A percentile compares a stretch with the other conserved stretches of the same genome.
These are phyloP conservation scores for Phoenix roebelenii DNA, from an alignment of 176 grass and related monocot genomes.

Conservation along the genomic window DNA sequence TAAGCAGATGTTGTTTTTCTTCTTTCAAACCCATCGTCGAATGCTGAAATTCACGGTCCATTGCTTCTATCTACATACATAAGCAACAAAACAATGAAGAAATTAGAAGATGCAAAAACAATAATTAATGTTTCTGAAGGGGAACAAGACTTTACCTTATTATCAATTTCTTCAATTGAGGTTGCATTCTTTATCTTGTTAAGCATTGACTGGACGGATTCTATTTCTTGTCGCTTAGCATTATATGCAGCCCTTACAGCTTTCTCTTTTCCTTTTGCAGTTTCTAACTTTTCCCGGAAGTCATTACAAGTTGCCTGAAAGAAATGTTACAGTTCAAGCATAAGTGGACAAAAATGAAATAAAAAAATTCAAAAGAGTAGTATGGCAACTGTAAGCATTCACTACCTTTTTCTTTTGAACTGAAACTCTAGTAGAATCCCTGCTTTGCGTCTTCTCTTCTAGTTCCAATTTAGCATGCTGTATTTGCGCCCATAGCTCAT, in stretches of 20 bases:
- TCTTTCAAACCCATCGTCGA: slow-evolving; percentile 65
- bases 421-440: slow-evolving; percentile 55
- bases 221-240: slow-evolving; percentile 61
- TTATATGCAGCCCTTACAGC: slow-evolving; percentile 45
- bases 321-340: slow-evolving; percentile 13
- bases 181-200: slow-evolving; percentile 78
- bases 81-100: slow-evolving; percentile 5
- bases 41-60: slow-evolving; percentile 69
- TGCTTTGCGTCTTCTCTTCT: slow-evolving; percentile 52
- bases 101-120: background rate
- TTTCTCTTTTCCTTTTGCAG: slow-evolving; percentile 50
- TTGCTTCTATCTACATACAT: slow-evolving; percentile 54
- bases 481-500: slow-evolving; percentile 52
- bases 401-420: slow-evolving; percentile 71
- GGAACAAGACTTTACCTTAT: slow-evolving; percentile 36
- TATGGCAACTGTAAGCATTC: background rate
- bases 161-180: slow-evolving; percentile 90
- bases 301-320: slow-evolving; percentile 43
- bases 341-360: slow-evolving; percentile 14
- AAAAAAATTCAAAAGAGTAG: slow-evolving; percentile 22
- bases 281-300: slow-evolving; percentile 34
- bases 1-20: slow-evolving; percentile 74
- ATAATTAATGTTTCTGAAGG: too few species aligned
- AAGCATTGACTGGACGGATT: slow-evolving; percentile 43
- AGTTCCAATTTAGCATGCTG: slow-evolving; percentile 47